A percentile compares a stretch with the other conserved stretches of the same genome.
Conservation (phyloP, 495 filamentous ascomycete genomes). For the Tuber calosporum region DNA sequence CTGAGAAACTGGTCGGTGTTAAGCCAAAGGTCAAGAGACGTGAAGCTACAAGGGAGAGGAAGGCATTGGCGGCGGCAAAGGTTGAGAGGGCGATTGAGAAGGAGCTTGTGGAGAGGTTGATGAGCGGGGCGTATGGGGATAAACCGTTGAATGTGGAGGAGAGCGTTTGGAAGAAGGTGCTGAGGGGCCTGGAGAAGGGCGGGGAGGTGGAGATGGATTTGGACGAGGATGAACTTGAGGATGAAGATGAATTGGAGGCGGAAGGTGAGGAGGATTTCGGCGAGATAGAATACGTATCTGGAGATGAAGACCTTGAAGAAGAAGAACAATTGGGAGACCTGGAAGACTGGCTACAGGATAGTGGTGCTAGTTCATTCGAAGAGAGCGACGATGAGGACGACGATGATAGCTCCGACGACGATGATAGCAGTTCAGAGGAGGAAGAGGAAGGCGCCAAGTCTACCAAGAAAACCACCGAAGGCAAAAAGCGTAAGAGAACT, state of each 20-base stretch:
- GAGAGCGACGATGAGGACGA: conserved; percentile 44
- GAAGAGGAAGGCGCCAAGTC: conserved; percentile 33
- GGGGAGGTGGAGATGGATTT: conserved; percentile 79
- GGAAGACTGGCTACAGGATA: conserved; percentile 66
- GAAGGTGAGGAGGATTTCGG: conserved; percentile 65
- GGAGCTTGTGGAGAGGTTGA: conserved; percentile 82
- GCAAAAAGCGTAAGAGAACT: conserved; percentile 48
- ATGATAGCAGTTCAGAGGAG: conserved; percentile 47
- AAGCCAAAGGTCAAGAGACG: conserved; percentile 85
- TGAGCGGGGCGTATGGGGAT: conserved; percentile 91
- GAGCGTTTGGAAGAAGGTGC: conserved; percentile 93
- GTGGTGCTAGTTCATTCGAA: conserved; percentile 49
- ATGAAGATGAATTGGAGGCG: conserved; percentile 69
- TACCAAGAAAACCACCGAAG: conserved; percentile 42
- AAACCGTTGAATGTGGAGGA: conserved; percentile 89
- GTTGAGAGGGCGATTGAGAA: conserved; percentile 93
- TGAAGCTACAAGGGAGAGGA: conserved; percentile 85
- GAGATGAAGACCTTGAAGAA: conserved; percentile 53
- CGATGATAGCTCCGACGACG: conserved; percentile 38
- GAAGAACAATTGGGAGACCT: conserved; percentile 60
- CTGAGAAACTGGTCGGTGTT: conserved; percentile 79
- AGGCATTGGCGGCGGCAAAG: conserved; percentile 89
- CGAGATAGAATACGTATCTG: conserved; percentile 78
- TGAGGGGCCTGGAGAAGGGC: conserved; percentile 76
- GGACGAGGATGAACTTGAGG: conserved; percentile 75